Evolutionary conservation across 2,329 filamentous ascomycete genomes (phyloP).

Genomic region (Apiospora sp.): DNA sequence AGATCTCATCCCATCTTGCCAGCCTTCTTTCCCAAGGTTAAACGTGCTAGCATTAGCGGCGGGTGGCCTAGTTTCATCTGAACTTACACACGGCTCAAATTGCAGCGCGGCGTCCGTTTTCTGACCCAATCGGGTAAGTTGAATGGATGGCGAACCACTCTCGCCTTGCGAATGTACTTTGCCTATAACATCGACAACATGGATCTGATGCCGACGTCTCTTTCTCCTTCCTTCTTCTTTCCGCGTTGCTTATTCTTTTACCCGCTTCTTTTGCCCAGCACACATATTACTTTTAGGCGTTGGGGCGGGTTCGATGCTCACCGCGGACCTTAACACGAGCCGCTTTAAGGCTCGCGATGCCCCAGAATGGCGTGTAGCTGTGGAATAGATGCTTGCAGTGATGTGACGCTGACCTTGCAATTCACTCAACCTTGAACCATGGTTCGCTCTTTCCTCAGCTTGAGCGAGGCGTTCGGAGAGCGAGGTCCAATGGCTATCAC

Average conservation of each 20-base stretch:
- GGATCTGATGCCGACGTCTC: not conserved
- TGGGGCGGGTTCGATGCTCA: not conserved
- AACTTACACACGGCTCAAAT: not conserved
- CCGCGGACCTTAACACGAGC: not conserved
- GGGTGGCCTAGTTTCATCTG: slow-evolving; percentile 8
- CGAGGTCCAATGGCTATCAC: not conserved
- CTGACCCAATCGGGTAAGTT: not conserved
- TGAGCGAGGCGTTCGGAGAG: not conserved
- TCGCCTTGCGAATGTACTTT: not conserved
- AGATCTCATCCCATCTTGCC: not conserved
- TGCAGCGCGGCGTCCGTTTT: slow-evolving; percentile 8
- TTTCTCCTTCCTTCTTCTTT: not conserved
- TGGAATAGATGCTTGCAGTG: not conserved
- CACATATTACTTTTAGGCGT: not conserved
- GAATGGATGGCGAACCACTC: not conserved
- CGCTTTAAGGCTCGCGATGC: slow-evolving; percentile 5
- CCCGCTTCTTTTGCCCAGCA: not conserved
- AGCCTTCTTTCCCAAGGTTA: not conserved
- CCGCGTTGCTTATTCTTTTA: not conserved
- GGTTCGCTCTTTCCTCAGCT: not conserved
- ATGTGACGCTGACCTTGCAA: slow-evolving; percentile 7
- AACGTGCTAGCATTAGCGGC: not conserved
- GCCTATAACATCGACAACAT: not conserved
- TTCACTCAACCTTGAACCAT: not conserved
- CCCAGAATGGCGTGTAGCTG: not conserved